Base-by-base conservation (phyloP, 106 monocot species). In the Apostasia ramifera region DNA sequence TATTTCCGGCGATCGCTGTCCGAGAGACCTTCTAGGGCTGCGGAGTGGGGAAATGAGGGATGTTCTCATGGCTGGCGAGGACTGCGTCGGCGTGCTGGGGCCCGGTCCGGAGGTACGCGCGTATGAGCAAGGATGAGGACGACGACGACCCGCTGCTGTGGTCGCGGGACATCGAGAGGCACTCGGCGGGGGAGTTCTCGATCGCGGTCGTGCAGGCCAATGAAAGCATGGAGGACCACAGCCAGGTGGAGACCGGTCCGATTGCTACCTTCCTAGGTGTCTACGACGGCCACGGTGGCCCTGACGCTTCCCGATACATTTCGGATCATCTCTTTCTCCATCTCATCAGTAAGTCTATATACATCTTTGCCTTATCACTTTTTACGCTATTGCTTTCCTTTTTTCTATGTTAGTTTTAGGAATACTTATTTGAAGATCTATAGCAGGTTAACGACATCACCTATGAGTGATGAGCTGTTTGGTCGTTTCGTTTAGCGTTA, bases 141-240 rank as follows among this genome's bases (percentile, higher is more conserved):
- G 73, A 60, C 5, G 82, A 73, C 45, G 94, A 90, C 74, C 59
- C 73, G 15, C 78, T 90, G 40, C 71, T 94, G 44, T 94, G 94
- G 94, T 91, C 90, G 47, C 73, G 82, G 66, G 87, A 83, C 74
- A 53, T 91, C 59, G 90, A 63, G 55, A 44, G 71, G 39, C 94
- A 94, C 73, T 66, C 84, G n/a, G 82, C 60, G 2, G 94, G 94
- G 40, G 90, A 94, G 59, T 94, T 68, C 79, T 94, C 94, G 12
- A 72, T 87, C 55, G 94, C 90, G 1, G 94, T 94, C 47, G 87
- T 83, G 12, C 87, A 91, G 79, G 94, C 90, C 48, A 94, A 94
- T 69, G 87, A 87, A 65, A 9, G 44, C 60, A 40, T 94, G 9
- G 94, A 94, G 82, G 94, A 94, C 68, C 82, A 85, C 61, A 87